Evolutionary conservation across 2,329 filamentous ascomycete genomes (phyloP).

Genomic region (Penicillium psychrosexuale): DNA sequence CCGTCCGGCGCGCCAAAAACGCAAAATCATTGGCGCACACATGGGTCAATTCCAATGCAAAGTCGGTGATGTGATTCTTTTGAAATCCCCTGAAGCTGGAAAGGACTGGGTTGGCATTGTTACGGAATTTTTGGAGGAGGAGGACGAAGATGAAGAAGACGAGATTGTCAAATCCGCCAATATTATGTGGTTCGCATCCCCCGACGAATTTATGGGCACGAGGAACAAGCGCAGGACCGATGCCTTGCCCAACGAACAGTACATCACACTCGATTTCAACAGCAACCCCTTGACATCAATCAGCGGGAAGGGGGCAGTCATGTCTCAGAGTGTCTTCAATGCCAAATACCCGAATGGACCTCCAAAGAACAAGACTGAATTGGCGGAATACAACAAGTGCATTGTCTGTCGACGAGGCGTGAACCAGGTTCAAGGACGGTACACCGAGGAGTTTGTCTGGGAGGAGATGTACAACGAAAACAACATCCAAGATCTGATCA

Average conservation of each 20-base stretch:
- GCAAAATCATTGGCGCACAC: constrained; percentile 71
- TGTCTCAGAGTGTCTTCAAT: constrained; percentile 69
- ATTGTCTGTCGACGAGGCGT: constrained; percentile 89
- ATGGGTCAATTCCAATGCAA: constrained; percentile 78
- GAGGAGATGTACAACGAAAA: constrained; percentile 74
- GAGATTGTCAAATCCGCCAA: constrained; percentile 65
- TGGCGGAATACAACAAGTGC: constrained; percentile 74
- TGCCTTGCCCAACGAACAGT: constrained; percentile 82
- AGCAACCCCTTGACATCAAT: constrained; percentile 83
- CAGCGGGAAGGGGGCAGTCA: constrained; percentile 79
- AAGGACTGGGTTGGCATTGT: constrained; percentile 93
- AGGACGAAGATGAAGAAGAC: constrained; percentile 61
- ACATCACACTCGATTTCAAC: constrained; percentile 84
- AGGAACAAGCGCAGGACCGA: constrained; percentile 79
- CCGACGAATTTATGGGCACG: constrained; percentile 82
- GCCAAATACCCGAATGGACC: constrained; percentile 71
- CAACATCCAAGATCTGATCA: constrained; percentile 62
- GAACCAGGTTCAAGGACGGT: constrained; percentile 82
- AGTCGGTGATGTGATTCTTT: constrained; percentile 77
- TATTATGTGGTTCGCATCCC: constrained; percentile 90
- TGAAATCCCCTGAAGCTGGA: constrained; percentile 82
- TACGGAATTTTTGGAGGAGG: constrained; percentile 72
- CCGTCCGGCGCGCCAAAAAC: constrained; percentile 28
- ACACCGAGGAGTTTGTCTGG: constrained; percentile 91
- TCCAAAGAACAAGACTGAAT: constrained; percentile 57